Evolutionary conservation across 2,329 filamentous ascomycete genomes (phyloP), one percentile per base, ranked within the genome.

Genomic region (Trichoderma simmonsii): DNA sequence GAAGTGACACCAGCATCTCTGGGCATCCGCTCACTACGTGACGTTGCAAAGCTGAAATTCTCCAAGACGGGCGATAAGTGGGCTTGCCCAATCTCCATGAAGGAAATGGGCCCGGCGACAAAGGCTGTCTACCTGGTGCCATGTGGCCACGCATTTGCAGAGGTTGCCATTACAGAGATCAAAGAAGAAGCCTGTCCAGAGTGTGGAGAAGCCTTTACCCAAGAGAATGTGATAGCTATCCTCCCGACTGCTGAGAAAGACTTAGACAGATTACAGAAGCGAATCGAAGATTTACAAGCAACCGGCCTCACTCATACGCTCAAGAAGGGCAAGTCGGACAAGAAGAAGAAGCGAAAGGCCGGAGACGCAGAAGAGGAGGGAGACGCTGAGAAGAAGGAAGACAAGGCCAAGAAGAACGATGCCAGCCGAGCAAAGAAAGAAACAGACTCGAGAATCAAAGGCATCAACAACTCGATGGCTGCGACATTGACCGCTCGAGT

Each of bases 131-230:
- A 98, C 77, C 78, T 99, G 3, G 93, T 98, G 5, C 96, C 96
- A 0, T 99, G 96, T 78, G 97, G 96, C 0, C 97, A 99, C 84
- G 95, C 93, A 0, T 98, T 98, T 82, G 91, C 93, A 0, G 94
- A 97, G 73, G 90, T 90, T 68, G 94, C 94, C 8, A 91, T 98
- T 75, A 92, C 91, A 75, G 93, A 96, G 81, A 89, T 97, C n/a
- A 79, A 84, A 3, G 91, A 92, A 74, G 84, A 86, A 32, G 78
- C 80, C 0, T 92, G 90, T 71, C 87, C 89, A 0, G 87, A 95
- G 82, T 99, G 96, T 81, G 93, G 92, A 75, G 89, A 91, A 71
- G 77, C 86, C 0, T 98, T 96, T 78, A 88, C 88, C 26, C 81
- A 86, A 28, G 90, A 92, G 34, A 93, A 98, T 76, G 84, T 97